Conservation (phyloP, 345 rosid species). For the Noccaea bulbosa region DNA sequence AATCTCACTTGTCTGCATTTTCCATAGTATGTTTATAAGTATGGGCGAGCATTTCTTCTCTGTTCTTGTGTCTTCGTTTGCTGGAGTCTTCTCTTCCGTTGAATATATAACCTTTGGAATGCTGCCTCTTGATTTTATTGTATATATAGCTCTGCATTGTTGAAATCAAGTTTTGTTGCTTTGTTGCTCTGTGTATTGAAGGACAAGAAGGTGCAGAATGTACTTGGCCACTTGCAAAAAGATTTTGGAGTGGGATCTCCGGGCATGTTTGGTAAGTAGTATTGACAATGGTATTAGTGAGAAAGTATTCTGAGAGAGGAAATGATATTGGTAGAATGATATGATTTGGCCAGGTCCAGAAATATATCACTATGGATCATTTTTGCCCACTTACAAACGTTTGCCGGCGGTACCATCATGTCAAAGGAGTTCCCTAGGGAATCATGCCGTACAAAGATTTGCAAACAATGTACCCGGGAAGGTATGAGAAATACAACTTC, state of each 20-base stretch:
- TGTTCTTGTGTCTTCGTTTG: constrained; percentile 4
- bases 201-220: constrained; percentile 70
- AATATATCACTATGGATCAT: constrained; percentile 71
- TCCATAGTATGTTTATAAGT: background rate
- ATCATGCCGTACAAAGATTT: constrained; percentile 41
- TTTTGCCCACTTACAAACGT: constrained; percentile 58
- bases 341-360: constrained; percentile 58
- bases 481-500: constrained; percentile 47
- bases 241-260: constrained; percentile 52
- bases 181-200: constrained; percentile 46
- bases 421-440: constrained; percentile 48
- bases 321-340: constrained; percentile 27
- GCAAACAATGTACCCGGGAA: constrained; percentile 44
- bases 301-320: constrained; percentile 5
- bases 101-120: background rate
- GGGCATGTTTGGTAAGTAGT: constrained; percentile 63
- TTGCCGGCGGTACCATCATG: constrained; percentile 38
- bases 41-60: background rate
- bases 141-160: constrained; percentile 7
- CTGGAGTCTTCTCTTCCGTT: background rate
- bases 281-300: constrained; percentile 13
- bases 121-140: constrained; percentile 6
- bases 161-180: constrained; percentile 29
- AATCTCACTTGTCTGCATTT: background rate
- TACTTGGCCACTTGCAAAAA: constrained; percentile 72